A percentile compares a stretch with the other conserved stretches of the same genome.
Evolutionary conservation across 1,139 yeast species (phyloP).

Genomic region (Taphrina flavorubra): DNA sequence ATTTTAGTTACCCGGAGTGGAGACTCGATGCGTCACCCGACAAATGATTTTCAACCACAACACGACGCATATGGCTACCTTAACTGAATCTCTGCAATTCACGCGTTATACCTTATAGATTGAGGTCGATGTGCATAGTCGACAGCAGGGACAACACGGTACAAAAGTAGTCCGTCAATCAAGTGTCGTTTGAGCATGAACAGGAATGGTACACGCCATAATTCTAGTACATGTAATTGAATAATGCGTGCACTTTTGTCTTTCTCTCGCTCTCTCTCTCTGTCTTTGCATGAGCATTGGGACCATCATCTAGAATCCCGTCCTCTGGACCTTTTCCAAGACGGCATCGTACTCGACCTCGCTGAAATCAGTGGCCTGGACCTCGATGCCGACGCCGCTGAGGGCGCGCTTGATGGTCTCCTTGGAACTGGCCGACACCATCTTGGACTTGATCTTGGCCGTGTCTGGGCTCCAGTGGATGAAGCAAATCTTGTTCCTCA

Average conservation of each 20-base stretch:
- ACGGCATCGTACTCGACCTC: slow-evolving; percentile 95
- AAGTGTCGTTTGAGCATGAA: too few relatives aligned
- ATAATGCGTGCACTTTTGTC: background rate
- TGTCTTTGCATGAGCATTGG: background rate
- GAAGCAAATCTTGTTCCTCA: slow-evolving; percentile 55
- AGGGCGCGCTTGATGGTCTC: slow-evolving; percentile 97
- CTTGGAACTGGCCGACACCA: slow-evolving; percentile 97
- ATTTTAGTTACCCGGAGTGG: background rate
- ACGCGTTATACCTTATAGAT: too few relatives aligned
- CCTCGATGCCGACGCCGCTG: slow-evolving; percentile 89
- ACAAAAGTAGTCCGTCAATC: too few relatives aligned
- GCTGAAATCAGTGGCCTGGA: slow-evolving; percentile 97
- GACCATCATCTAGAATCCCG: slow-evolving; percentile 34
- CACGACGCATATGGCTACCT: too few relatives aligned
- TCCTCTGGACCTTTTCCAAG: slow-evolving; percentile 81
- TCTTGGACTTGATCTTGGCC: slow-evolving; percentile 87
- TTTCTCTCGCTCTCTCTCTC: background rate
- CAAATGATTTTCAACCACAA: too few relatives aligned
- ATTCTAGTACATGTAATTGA: background rate
- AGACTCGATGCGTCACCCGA: background rate
- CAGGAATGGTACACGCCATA: too few relatives aligned
- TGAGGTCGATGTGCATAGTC: too few relatives aligned
- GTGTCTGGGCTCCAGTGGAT: slow-evolving; percentile 87
- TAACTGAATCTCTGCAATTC: too few relatives aligned
- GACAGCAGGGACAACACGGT: too few relatives aligned